Conservation (phyloP, 2,329 filamentous ascomycete species). For the Didymella pinodella region DNA sequence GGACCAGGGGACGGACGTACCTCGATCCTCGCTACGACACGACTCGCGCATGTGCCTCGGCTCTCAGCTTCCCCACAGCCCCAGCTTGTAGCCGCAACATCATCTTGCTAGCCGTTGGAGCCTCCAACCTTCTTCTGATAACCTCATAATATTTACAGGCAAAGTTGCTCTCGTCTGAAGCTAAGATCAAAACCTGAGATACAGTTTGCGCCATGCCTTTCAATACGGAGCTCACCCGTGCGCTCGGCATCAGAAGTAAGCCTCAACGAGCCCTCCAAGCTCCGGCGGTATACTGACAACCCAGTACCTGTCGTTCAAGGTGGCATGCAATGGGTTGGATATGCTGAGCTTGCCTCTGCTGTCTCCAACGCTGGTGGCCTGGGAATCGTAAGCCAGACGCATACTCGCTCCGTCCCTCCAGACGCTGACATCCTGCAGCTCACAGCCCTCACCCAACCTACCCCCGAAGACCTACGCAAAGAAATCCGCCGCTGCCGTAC, state of each 20-base stretch:
- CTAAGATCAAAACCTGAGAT: background rate
- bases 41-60: constrained; percentile 35
- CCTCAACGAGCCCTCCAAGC: background rate
- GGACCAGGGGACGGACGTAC: background rate
- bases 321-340: constrained; percentile 87
- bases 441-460: constrained; percentile 90
- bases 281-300: constrained; percentile 52
- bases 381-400: constrained; percentile 63
- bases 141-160: constrained; percentile 4
- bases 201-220: constrained; percentile 62
- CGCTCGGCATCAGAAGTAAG: constrained; percentile 63
- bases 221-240: constrained; percentile 69
- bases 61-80: constrained; percentile 39
- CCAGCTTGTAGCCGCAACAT: constrained; percentile 25
- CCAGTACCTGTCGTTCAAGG: constrained; percentile 83
- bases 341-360: constrained; percentile 77
- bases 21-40: constrained; percentile 22
- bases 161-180: background rate
- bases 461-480: constrained; percentile 87
- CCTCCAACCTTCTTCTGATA: constrained; percentile 17
- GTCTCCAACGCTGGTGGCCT: constrained; percentile 75
- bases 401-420: background rate
- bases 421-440: constrained; percentile 55
- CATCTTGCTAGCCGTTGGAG: constrained; percentile 22
- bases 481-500: constrained; percentile 88